phyloP scores from a whole-genome alignment of 2,329 filamentous ascomycete genomes.

The Cladosporium sp. region DNA sequence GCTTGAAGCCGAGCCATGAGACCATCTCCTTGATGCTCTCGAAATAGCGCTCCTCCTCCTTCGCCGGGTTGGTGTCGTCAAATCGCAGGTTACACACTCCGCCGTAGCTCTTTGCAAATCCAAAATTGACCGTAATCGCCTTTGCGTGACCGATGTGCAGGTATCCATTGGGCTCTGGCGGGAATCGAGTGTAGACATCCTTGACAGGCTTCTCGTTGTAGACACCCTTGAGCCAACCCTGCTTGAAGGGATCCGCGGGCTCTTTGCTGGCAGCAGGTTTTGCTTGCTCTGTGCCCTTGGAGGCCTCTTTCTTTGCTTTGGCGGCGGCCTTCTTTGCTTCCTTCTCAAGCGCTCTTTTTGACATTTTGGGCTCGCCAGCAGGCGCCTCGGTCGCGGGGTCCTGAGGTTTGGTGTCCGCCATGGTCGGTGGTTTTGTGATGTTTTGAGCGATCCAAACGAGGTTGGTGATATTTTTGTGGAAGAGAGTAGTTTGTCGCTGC shows the following conservation, averaged over 20 bases:
- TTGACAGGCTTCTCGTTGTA: conserved; percentile 47
- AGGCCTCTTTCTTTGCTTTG: conserved; percentile 39
- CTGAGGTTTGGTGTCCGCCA: conserved; percentile 25
- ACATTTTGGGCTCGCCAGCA: conserved; percentile 32
- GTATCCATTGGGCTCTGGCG: conserved; percentile 75
- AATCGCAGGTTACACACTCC: conserved; percentile 74
- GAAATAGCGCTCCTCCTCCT: conserved; percentile 87
- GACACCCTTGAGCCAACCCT: conserved; percentile 47
- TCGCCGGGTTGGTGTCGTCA: conserved; percentile 93
- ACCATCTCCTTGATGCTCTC: conserved; percentile 84
- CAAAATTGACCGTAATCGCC: conserved; percentile 94
- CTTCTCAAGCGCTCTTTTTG: conserved; percentile 47
- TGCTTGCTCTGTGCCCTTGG: conserved; percentile 31
- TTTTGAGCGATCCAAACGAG: too few relatives aligned
- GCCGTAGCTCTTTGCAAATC: conserved; percentile 79
- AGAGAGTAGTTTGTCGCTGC: too few relatives aligned
- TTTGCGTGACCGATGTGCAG: conserved; percentile 93
- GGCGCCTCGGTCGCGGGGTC: conserved; percentile 12
- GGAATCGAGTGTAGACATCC: conserved; percentile 46
- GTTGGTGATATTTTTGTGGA: too few relatives aligned
- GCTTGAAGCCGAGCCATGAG: conserved; percentile 79
- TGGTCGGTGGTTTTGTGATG: conserved; percentile 11
- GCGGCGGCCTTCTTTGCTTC: conserved; percentile 47
- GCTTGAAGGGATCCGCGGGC: conserved; percentile 44
- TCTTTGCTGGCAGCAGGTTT: conserved; percentile 29